phyloP scores from a whole-genome alignment of 2,329 filamentous ascomycete species.

The Setomelanomma holmii region DNA sequence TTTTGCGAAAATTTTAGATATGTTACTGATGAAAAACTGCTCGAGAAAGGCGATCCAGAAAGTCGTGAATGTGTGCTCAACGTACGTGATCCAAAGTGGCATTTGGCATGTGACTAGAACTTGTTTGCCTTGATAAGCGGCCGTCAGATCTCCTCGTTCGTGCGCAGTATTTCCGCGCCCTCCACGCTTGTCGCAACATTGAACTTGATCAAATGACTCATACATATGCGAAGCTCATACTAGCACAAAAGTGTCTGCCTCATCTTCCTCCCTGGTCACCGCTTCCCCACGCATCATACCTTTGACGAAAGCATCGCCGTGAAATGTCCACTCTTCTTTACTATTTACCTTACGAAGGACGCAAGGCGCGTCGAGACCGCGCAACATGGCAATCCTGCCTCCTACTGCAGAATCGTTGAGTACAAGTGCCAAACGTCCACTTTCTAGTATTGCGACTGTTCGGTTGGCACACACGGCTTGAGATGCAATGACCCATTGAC shows the following conservation, averaged over 20 bases:
- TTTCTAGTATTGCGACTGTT: neutral
- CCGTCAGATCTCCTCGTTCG: too few species aligned
- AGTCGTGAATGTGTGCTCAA: too few species aligned
- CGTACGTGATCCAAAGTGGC: too few species aligned
- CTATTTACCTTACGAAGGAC: neutral
- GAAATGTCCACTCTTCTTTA: neutral
- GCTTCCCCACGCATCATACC: conserved; percentile 1
- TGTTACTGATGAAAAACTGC: too few species aligned
- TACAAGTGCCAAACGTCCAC: neutral
- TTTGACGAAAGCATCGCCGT: conserved; percentile 1
- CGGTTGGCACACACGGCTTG: neutral
- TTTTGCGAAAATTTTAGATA: too few species aligned
- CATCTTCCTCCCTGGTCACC: neutral
- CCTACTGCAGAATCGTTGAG: neutral
- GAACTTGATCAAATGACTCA: too few species aligned
- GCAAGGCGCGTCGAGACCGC: neutral
- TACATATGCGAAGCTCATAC: too few species aligned
- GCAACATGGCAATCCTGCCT: neutral
- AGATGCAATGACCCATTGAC: neutral
- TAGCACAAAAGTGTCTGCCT: conserved; percentile 1
- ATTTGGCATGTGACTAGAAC: too few species aligned
- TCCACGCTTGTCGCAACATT: too few species aligned
- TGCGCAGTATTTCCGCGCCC: too few species aligned
- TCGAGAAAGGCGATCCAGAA: too few species aligned
- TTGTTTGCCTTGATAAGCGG: too few species aligned